Evolutionary conservation across 768 basidiomycete genomes (phyloP).

Genomic region (Hemileccinum impolitum): DNA sequence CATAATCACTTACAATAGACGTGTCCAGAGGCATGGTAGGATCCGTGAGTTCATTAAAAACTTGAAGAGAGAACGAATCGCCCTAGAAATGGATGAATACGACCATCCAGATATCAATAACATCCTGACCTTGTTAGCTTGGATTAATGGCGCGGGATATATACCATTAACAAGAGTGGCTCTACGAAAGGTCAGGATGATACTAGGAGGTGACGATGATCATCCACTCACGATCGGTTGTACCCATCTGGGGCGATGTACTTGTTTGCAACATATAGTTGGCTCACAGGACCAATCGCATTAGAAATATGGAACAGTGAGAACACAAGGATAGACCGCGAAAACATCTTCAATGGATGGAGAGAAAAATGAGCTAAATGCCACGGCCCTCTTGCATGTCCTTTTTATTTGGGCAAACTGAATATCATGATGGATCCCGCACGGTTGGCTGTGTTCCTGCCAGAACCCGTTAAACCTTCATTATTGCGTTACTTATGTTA

Average conservation of each 20-base stretch:
- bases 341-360: constrained; percentile 1
- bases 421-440: too few species aligned
- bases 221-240: constrained; percentile 31
- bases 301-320: constrained; percentile 5
- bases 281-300: constrained; percentile 20
- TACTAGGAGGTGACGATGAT: neutral
- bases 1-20: constrained; percentile 30
- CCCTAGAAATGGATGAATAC: constrained; percentile 27
- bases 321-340: constrained; percentile 4
- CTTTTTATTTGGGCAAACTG: constrained; percentile 7
- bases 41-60: constrained; percentile 45
- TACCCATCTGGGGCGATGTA: constrained; percentile 49
- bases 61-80: constrained; percentile 38
- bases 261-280: constrained; percentile 36
- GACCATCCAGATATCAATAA: too few species aligned
- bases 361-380: neutral
- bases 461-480: too few species aligned
- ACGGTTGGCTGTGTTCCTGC: too few species aligned
- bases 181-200: constrained; percentile 18
- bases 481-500: too few species aligned
- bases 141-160: constrained; percentile 47
- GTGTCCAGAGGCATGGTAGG: constrained; percentile 46
- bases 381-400: neutral
- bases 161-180: constrained; percentile 42
- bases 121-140: constrained; percentile 32